Evolutionary conservation across 2,329 filamentous ascomycete genomes (phyloP).

Genomic region (Ceratocystis cubensis): DNA sequence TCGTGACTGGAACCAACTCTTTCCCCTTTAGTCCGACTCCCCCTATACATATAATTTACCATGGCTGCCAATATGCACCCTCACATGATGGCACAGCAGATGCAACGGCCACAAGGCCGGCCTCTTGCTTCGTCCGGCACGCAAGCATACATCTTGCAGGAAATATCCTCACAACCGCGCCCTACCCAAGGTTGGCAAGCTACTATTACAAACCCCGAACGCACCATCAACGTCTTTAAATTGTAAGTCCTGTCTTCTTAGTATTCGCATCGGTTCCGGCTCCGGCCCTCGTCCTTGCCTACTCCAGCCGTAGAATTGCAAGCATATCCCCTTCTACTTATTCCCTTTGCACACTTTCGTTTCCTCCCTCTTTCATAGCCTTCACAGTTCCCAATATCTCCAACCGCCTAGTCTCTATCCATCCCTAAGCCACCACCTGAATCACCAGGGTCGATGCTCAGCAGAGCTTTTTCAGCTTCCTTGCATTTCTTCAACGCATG

Average conservation of each 20-base stretch:
- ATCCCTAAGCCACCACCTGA: background rate
- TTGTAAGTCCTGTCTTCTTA: constrained; percentile 30
- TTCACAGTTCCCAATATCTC: background rate
- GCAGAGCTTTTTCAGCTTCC: background rate
- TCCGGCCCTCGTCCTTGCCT: too few species aligned
- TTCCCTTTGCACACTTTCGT: too few species aligned
- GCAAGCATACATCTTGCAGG: constrained; percentile 33
- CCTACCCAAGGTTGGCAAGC: constrained; percentile 32
- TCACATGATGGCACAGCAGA: constrained; percentile 41
- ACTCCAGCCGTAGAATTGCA: too few species aligned
- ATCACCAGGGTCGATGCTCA: background rate
- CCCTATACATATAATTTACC: constrained; percentile 23
- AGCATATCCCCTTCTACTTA: too few species aligned
- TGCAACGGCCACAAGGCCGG: constrained; percentile 32
- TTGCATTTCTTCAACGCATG: background rate
- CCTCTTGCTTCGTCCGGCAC: constrained; percentile 27
- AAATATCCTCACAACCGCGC: constrained; percentile 29
- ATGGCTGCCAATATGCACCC: constrained; percentile 48
- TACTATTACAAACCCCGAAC: constrained; percentile 30
- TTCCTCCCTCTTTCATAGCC: background rate
- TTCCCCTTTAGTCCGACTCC: background rate
- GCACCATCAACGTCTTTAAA: constrained; percentile 33
- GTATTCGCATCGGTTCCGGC: too few species aligned
- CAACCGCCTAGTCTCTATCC: background rate
- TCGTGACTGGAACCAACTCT: background rate